A percentile compares a stretch with the other conserved stretches of the same genome.
Evolutionary conservation across 192 early-diverging fungal species (phyloP).

Genomic region (Helicostylum pulchrum): DNA sequence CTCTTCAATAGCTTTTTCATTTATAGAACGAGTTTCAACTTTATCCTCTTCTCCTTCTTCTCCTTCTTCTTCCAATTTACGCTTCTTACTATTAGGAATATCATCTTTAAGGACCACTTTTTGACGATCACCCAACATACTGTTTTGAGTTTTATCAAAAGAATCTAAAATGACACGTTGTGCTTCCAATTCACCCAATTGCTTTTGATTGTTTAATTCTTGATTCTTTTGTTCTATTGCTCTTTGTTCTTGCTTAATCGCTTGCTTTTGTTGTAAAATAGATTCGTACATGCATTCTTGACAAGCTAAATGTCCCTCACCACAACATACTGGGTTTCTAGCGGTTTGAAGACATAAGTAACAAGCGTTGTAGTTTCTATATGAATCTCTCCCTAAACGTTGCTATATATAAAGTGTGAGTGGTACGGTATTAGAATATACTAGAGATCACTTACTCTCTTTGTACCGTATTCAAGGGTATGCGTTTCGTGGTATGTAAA

Average conservation of each 20-base stretch:
- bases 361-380: constrained; percentile 83
- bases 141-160: constrained; percentile 67
- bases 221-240: constrained; percentile 43
- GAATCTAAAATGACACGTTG: constrained; percentile 50
- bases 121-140: constrained; percentile 33
- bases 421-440: not conserved
- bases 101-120: not conserved
- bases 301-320: constrained; percentile 83
- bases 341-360: constrained; percentile 81
- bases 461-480: constrained; percentile 87
- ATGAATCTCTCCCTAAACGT: constrained; percentile 80
- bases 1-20: constrained; percentile 32
- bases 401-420: constrained; percentile 40
- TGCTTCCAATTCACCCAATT: constrained; percentile 36
- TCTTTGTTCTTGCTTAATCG: constrained; percentile 58
- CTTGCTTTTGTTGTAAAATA: constrained; percentile 81
- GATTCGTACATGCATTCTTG: constrained; percentile 85
- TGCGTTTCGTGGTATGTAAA: constrained; percentile 90
- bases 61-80: constrained; percentile 33
- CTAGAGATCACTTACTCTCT: constrained; percentile 49
- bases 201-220: constrained; percentile 43
- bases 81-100: constrained; percentile 24
- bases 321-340: constrained; percentile 65
- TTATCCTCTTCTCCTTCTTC: constrained; percentile 18
- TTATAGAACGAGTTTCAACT: constrained; percentile 11